A percentile compares a stretch with the other conserved stretches of the same genome.
These are phyloP conservation scores for Millerozyma miso DNA, from an alignment of 805 yeast genomes.

Conservation along the genomic window DNA sequence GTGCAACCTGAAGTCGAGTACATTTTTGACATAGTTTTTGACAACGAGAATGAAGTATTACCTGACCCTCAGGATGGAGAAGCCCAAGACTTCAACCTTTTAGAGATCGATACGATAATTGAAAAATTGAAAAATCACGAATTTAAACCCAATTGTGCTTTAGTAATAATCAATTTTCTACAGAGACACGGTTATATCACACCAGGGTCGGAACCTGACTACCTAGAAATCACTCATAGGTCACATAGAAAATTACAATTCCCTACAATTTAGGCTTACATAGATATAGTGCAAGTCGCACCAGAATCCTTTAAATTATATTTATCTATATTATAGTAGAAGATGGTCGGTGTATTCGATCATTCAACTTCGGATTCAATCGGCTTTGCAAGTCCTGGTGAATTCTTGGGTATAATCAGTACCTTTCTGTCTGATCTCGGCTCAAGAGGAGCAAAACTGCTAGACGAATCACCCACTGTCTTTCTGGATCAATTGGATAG, in stretches of 20 bases:
- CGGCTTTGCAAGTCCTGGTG: neutral
- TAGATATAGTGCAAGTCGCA: neutral
- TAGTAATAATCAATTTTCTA: slow-evolving; percentile 76
- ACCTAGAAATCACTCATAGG: slow-evolving; percentile 51
- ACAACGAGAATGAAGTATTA: slow-evolving; percentile 34
- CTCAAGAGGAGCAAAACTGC: neutral
- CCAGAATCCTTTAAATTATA: neutral
- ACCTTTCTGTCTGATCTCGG: neutral
- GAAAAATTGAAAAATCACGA: slow-evolving; percentile 48
- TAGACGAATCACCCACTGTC: slow-evolving; percentile 4
- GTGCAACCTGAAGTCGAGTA: slow-evolving; percentile 89
- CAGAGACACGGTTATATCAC: slow-evolving; percentile 78
- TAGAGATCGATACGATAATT: slow-evolving; percentile 56
- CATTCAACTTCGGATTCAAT: neutral
- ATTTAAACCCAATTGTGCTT: slow-evolving; percentile 88
- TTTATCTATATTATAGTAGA: neutral
- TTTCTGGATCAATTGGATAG: slow-evolving; percentile 11
- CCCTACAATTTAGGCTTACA: slow-evolving; percentile 35
- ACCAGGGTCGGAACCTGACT: slow-evolving; percentile 62
- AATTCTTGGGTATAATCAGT: neutral
- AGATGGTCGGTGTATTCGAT: neutral
- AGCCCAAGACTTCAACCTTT: slow-evolving; percentile 65
- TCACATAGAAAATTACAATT: slow-evolving; percentile 71
- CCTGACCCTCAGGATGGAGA: slow-evolving; percentile 52
- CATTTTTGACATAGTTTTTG: slow-evolving; percentile 65